Base-by-base conservation (phyloP, 805 yeast species). In the Myxozyma monticola region DNA sequence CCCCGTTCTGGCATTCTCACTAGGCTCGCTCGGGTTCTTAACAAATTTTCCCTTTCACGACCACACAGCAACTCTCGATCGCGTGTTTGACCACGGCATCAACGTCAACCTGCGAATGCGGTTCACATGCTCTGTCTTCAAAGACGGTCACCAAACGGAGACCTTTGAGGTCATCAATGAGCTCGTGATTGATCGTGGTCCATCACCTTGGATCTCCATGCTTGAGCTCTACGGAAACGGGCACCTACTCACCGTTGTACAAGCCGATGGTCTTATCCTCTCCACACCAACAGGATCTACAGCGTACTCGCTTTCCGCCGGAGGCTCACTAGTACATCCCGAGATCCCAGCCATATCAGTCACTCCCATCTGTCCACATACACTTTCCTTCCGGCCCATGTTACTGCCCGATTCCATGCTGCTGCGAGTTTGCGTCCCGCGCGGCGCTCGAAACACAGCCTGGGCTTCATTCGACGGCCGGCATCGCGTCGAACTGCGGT, bases 401-500 rank as follows among this genome's bases (percentile, higher is more conserved):
- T 74, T 91, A 49, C 73, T 91, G 25, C 98, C 98, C 0, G 98
- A 91, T 67, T 85, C 93, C n/a, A 88, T 90, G 90, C 74, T 78
- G 22, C 70, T 91, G 51, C 84, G 80, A 61, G 85, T 91, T 4
- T 85, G 84, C 61, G 95, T 89, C 2, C 96, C 98, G 0, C 46
- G 65, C 2, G 78, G 76, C 49, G 84, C 96, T 37, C 72, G 99
- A 45, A 81, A 93, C 4, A 87, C 96, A 0, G 97, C 98, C 0
- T 93, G 96, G 95, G 95, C 95, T 1, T 84, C 96, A 1, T 93
- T 93, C 65, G 99, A 93, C 68, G 99, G 99, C 10, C 83, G 93
- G 60, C 81, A 83, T 20, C 73, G 98, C 36, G 84, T 88, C 3
- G 96, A 93, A 65, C 70, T 93, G 40, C 68, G 72, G 29, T 81